phyloP scores from a whole-genome alignment of 2,329 filamentous ascomycete genomes.

The Microcera coccophila region DNA sequence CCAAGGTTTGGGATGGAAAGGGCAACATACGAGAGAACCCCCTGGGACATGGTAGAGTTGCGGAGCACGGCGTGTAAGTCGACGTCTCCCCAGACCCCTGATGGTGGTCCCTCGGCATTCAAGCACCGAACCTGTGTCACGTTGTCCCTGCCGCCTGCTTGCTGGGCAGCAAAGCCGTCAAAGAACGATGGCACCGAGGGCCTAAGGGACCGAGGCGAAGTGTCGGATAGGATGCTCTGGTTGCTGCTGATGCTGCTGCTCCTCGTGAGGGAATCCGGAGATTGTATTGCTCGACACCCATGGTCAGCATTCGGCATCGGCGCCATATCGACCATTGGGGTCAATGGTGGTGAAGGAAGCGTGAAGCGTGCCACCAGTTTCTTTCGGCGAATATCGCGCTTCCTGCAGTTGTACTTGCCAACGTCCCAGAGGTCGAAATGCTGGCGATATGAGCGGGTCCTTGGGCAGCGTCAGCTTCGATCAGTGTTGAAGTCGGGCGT shows the following conservation, averaged over 20 bases:
- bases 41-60: neutral
- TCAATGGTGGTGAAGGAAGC: constrained; percentile 17
- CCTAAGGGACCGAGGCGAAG: neutral
- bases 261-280: constrained; percentile 10
- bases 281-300: constrained; percentile 3
- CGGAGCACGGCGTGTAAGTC: constrained; percentile 4
- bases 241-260: constrained; percentile 17
- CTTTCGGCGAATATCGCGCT: constrained; percentile 19
- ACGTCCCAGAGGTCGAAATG: constrained; percentile 45
- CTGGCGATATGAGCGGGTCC: constrained; percentile 47
- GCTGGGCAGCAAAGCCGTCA: constrained; percentile 1
- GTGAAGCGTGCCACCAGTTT: neutral
- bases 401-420: constrained; percentile 46
- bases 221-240: neutral
- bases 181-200: constrained; percentile 3
- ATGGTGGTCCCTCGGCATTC: neutral
- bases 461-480: constrained; percentile 7
- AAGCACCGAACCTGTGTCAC: neutral
- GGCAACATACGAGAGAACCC: constrained; percentile 2
- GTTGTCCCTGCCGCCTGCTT: neutral
- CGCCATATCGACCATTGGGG: constrained; percentile 7
- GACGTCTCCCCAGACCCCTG: constrained; percentile 1
- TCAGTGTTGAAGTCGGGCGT: neutral
- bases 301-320: constrained; percentile 1
- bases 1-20: neutral